Base-by-base conservation (phyloP, 192 early-diverging fungal genomes). In the Podila epicladia region DNA sequence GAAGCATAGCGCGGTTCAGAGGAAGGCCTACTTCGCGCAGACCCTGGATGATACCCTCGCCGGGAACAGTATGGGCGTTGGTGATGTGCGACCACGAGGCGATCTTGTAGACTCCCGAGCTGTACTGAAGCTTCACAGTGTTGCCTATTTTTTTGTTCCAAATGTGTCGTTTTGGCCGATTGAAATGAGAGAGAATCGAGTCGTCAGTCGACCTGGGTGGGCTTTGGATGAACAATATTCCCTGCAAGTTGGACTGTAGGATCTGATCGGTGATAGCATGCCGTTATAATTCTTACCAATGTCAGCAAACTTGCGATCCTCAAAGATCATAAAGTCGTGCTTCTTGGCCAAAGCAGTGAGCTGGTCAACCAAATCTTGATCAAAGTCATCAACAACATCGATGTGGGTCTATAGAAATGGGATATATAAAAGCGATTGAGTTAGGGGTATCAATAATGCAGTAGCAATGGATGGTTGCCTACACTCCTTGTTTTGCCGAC, bases 251-350 rank as follows among this genome's bases (percentile, higher is more conserved):
- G 7, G 35, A 15, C 15, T 12, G 1, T 11, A 15, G 41, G 41
- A 37, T 15, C 41, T 45, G 38, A 45, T 45, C 41, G 13, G 41
- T 17, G 12, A 15, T 45, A 45, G 41, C 2, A 45, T 37, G 15
- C 41, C 3, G 4, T 37, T 7, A 32, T 24, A 58, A 15, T 19
- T 55, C 80, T 78, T 65, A 87, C 93, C 97, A 82, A 99, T 99
- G 77, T 99, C 97, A 61, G 97, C 97, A 88, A 99, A 99, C 87
- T 99, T 99, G 84, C 97, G 93, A 85, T 99, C 97, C 78, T 99
- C 97, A 82, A 99, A 99, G 73, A 99, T 98, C 85, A 99, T 69
- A 85, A 98, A 99, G 73, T 95, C 89, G 83, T 98, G 97, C 82
- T 94, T 93, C 48, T 88, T 85, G 19, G 94, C 89, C 64, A 99